phyloP scores from a whole-genome alignment of 169 alveolate genomes.

The Plasmodium yoelii region DNA sequence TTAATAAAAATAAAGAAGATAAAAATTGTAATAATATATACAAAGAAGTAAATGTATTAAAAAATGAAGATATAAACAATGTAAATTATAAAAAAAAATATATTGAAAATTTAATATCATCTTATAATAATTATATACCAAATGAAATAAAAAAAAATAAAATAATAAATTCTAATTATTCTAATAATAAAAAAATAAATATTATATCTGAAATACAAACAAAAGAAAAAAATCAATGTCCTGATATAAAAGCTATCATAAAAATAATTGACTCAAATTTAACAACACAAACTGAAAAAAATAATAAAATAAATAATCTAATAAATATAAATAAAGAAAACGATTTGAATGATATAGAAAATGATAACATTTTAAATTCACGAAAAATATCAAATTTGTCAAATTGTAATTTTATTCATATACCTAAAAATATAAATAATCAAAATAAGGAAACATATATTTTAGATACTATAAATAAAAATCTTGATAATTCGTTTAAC shows the following conservation, averaged over 20 bases:
- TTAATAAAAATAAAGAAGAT: not conserved
- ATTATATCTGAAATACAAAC: not conserved
- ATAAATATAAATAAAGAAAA: slow-evolving; percentile 1
- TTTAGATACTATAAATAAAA: slow-evolving; percentile 43
- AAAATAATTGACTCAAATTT: slow-evolving; percentile 32
- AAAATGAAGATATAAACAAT: not conserved
- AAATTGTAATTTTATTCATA: not conserved
- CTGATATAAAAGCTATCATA: slow-evolving; percentile 29
- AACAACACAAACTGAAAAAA: not conserved
- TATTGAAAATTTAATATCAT: slow-evolving; percentile 23
- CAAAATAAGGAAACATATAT: slow-evolving; percentile 30
- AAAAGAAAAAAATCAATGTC: not conserved
- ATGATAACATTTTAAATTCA: not conserved
- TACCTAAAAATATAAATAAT: not conserved
- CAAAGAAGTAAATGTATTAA: not conserved
- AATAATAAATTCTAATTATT: not conserved
- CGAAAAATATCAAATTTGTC: not conserved
- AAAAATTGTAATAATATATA: not conserved
- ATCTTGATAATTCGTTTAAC: slow-evolving; percentile 32
- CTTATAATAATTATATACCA: slow-evolving; percentile 25
- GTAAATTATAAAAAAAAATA: slow-evolving; percentile 28
- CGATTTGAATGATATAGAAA: not conserved
- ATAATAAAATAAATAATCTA: not conserved
- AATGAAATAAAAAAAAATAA: not conserved
- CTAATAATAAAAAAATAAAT: not conserved